Conservation (phyloP, 768 basidiomycete genomes). For the Termitomyces sp. region DNA sequence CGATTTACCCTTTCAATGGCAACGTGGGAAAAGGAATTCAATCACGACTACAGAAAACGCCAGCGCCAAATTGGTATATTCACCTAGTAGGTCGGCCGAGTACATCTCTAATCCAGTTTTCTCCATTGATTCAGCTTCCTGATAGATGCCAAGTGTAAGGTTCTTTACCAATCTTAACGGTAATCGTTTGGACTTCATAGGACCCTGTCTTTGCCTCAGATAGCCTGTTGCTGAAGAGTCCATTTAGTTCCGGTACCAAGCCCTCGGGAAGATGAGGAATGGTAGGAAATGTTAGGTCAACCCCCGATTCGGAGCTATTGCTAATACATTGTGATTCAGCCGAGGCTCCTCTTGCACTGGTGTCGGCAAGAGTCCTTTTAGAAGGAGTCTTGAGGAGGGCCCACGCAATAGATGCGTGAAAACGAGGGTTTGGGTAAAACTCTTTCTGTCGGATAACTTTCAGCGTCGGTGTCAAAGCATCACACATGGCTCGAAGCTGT, state of each 20-base stretch:
- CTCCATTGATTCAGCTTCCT: constrained; percentile 16
- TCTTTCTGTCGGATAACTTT: constrained; percentile 60
- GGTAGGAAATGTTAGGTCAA: constrained; percentile 30
- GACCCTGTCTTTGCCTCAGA: constrained; percentile 37
- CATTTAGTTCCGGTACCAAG: constrained; percentile 45
- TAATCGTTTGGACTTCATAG: constrained; percentile 50
- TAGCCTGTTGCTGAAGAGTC: constrained; percentile 35
- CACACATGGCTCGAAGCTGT: constrained; percentile 57
- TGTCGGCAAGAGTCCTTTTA: not conserved
- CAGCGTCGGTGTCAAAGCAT: constrained; percentile 54
- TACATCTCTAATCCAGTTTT: not conserved
- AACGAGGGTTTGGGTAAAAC: constrained; percentile 77
- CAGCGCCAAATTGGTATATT: not conserved
- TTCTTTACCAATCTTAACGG: constrained; percentile 69
- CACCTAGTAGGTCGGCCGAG: not conserved
- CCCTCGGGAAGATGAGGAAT: constrained; percentile 46
- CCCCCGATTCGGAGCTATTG: constrained; percentile 8
- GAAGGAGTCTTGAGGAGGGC: constrained; percentile 45
- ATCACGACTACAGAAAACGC: not conserved
- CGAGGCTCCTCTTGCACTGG: not conserved
- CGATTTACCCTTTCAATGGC: too few species aligned
- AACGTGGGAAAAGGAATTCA: not conserved
- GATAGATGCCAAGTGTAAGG: constrained; percentile 39
- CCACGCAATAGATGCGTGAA: constrained; percentile 91
- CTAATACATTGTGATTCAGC: constrained; percentile 8